Percentiles rank a stretch among this genome's conserved stretches.
phyloP scores from a whole-genome alignment of 306 rosid species.

The Gastrolobium bilobum region DNA sequence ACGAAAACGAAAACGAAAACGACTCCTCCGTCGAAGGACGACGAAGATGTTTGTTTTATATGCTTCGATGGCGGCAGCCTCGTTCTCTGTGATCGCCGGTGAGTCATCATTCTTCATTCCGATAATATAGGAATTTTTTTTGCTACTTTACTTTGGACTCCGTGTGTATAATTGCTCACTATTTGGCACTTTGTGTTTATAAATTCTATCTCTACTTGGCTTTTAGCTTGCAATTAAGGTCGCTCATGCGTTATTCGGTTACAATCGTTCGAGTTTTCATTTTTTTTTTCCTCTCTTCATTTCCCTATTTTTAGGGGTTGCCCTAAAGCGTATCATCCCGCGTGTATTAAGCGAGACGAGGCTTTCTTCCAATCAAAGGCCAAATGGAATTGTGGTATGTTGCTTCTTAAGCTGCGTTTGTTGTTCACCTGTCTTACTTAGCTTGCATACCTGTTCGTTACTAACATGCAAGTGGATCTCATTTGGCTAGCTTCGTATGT shows the following conservation, averaged over 20 bases:
- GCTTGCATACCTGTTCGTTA: neutral
- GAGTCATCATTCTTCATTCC: slow-evolving; percentile 38
- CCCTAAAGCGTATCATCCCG: slow-evolving; percentile 95
- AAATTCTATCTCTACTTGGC: slow-evolving; percentile 10
- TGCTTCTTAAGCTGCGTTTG: slow-evolving; percentile 7
- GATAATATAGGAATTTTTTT: no score
- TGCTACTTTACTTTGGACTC: neutral
- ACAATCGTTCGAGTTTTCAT: neutral
- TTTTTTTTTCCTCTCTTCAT: neutral
- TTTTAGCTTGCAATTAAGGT: slow-evolving; percentile 1
- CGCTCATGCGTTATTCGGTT: neutral
- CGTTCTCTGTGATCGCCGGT: slow-evolving; percentile 99
- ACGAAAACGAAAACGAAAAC: slow-evolving; percentile 27
- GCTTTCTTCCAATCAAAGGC: slow-evolving; percentile 86
- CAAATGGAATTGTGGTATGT: slow-evolving; percentile 96
- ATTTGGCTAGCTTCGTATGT: neutral
- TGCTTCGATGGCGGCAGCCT: slow-evolving; percentile 98
- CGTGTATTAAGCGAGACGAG: slow-evolving; percentile 93
- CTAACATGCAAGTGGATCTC: neutral
- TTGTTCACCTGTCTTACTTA: neutral
- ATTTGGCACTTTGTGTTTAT: neutral
- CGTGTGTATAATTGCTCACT: neutral
- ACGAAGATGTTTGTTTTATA: slow-evolving; percentile 93
- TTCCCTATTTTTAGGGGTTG: slow-evolving; percentile 69
- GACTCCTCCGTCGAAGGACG: slow-evolving; percentile 60